phyloP scores from a whole-genome alignment of 2,329 filamentous ascomycete species.

The Apiospora arundinis region DNA sequence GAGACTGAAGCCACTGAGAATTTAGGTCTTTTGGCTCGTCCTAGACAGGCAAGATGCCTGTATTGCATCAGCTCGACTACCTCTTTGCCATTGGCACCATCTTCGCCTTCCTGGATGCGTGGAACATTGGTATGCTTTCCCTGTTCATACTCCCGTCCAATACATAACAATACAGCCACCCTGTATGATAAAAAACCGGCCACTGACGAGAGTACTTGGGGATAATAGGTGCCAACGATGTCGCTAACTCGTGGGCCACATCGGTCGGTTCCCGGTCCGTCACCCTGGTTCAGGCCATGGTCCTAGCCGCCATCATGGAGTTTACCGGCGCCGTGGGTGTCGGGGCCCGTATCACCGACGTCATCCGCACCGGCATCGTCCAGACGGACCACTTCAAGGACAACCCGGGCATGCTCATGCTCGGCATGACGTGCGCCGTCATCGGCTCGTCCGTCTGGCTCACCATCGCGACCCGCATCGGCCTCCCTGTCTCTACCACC shows the following conservation, averaged over 20 bases:
- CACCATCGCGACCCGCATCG: conserved; percentile 60
- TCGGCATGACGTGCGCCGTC: conserved; percentile 64
- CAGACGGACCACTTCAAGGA: conserved; percentile 52
- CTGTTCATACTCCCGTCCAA: background rate
- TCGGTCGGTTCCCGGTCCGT: conserved; percentile 74
- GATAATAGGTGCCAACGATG: conserved; percentile 61
- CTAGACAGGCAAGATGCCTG: conserved; percentile 29
- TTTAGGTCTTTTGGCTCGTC: background rate
- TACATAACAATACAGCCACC: background rate
- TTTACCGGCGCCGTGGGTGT: conserved; percentile 67
- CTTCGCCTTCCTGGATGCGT: conserved; percentile 71
- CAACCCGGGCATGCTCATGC: conserved; percentile 60
- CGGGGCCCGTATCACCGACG: conserved; percentile 65
- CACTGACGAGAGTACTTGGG: background rate
- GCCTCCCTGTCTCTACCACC: conserved; percentile 66
- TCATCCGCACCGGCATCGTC: conserved; percentile 67
- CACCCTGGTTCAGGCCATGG: conserved; percentile 65
- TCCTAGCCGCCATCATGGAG: conserved; percentile 64
- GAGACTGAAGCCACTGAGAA: background rate
- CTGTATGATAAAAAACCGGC: conserved; percentile 21
- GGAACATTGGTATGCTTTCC: conserved; percentile 63
- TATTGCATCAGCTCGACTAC: conserved; percentile 63
- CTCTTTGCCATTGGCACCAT: conserved; percentile 69
- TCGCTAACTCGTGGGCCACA: conserved; percentile 79
- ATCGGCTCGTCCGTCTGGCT: conserved; percentile 60